Base-by-base conservation (phyloP, 345 rosid genomes). In the Lenwebbia sp. region DNA sequence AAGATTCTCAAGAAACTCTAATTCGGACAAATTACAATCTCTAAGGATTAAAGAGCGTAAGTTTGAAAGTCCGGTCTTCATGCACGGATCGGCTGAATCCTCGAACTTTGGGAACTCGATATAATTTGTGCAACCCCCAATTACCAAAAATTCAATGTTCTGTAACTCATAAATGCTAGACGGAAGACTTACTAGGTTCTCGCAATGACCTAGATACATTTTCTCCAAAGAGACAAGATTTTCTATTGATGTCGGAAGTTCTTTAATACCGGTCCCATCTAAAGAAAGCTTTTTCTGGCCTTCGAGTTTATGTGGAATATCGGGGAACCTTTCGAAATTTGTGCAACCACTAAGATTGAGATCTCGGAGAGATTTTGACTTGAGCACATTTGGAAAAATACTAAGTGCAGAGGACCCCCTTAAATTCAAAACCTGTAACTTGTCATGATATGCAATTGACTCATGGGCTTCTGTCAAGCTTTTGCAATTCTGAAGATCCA, bases 321-420 rank as follows among this genome's bases (percentile, higher is more conserved):
- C 28, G 0, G 60, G 28, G 28, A 56, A 25, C 12, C 28, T 56
- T 56, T 56, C n/a, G 0, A 56, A 56, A 4, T 56, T 56, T 56
- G 28, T 0, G 13, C 60, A 56, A 4, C 0, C 0, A 1, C 0
- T 3, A 23, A 56, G 12, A 0, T 56, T 56, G 60, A 56, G 60
- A 56, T 56, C 13, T 3, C 0, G 60, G 26, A 56, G 60, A 56
- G 0, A 9, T 56, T 56, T 56, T 56, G 60, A 25, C 60, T 10
- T 2, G 13, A 56, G 60, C 60, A 23, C 28, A 25, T 56, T 56
- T 0, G 28, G 60, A 11, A 56, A 56, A 56, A 56, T 13, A 10
- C 28, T 0, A 56, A 56, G 14, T 23, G 23, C 1, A 10, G 28
- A 12, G 60, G 28, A 56, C 28, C 60, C 26, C 12, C 26, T 1